Conservation (phyloP, 805 yeast species). For the Millerago galiae region DNA sequence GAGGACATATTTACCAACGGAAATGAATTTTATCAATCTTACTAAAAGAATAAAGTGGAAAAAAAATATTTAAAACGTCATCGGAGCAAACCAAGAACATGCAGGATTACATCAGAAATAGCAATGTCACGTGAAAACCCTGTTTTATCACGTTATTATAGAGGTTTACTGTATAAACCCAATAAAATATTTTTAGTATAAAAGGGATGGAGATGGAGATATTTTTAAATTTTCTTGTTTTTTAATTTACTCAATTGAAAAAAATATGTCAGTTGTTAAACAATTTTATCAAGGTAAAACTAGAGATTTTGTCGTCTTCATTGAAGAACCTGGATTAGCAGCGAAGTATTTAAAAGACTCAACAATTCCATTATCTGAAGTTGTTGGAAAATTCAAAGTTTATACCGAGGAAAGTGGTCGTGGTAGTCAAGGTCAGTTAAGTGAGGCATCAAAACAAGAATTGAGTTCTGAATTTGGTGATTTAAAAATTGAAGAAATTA, state of each 20-base stretch:
- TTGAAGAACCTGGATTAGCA: slow-evolving; percentile 45
- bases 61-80: not conserved
- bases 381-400: slow-evolving; percentile 61
- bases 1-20: not conserved
- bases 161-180: too few species aligned
- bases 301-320: slow-evolving; percentile 61
- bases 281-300: slow-evolving; percentile 60
- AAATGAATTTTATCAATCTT: too few species aligned
- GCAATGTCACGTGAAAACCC: not conserved
- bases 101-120: not conserved
- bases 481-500: slow-evolving; percentile 43
- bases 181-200: not conserved
- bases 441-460: slow-evolving; percentile 63
- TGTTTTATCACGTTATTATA: too few species aligned
- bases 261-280: slow-evolving; percentile 27
- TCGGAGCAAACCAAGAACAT: too few species aligned
- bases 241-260: too few species aligned
- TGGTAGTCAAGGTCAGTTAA: slow-evolving; percentile 67
- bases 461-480: slow-evolving; percentile 66
- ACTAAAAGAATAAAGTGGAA: not conserved
- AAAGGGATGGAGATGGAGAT: not conserved
- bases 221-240: too few species aligned
- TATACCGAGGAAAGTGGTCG: slow-evolving; percentile 51
- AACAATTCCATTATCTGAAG: slow-evolving; percentile 47
- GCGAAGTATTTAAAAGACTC: slow-evolving; percentile 46